Evolutionary conservation across 2,329 filamentous ascomycete genomes (phyloP).

Genomic region (Pyrenochaeta sp.): DNA sequence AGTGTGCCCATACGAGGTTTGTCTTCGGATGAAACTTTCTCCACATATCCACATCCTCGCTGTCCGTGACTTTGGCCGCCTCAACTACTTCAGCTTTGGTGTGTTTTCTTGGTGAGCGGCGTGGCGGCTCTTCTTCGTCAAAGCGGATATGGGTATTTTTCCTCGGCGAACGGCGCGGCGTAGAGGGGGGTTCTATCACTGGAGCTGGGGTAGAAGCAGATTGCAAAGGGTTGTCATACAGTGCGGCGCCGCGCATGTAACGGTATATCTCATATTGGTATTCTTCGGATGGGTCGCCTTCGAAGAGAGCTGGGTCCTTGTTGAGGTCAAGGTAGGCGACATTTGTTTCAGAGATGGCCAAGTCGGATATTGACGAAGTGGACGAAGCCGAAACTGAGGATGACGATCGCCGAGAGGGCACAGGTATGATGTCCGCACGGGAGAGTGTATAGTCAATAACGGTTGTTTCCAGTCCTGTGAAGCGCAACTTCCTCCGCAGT

Average conservation of each 20-base stretch:
- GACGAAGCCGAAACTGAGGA: conserved; percentile 16
- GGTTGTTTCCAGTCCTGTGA: conserved; percentile 67
- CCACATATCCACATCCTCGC: conserved; percentile 51
- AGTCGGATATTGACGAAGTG: conserved; percentile 3
- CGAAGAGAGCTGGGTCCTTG: conserved; percentile 55
- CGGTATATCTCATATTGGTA: conserved; percentile 67
- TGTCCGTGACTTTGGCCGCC: not conserved
- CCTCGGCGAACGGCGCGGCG: conserved; percentile 31
- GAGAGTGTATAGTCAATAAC: conserved; percentile 75
- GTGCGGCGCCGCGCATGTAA: conserved; percentile 59
- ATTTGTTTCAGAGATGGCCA: conserved; percentile 13
- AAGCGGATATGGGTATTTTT: conserved; percentile 43
- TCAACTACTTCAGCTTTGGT: not conserved
- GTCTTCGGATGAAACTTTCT: conserved; percentile 65
- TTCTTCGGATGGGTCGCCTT: conserved; percentile 56
- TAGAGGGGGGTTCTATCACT: conserved; percentile 3
- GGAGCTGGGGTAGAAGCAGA: conserved; percentile 11
- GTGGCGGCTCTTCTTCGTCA: conserved; percentile 10
- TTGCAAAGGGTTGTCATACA: conserved; percentile 54
- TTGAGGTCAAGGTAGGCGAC: conserved; percentile 59
- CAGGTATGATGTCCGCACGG: conserved; percentile 60
- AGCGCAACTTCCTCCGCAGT: conserved; percentile 54
- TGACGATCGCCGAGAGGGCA: conserved; percentile 16
- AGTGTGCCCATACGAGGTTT: conserved; percentile 71
- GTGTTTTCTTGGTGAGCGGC: conserved; percentile 11